Evolutionary conservation across 371 early-diverging fungal species (phyloP).

Genomic region (Circinella umbellata): DNA sequence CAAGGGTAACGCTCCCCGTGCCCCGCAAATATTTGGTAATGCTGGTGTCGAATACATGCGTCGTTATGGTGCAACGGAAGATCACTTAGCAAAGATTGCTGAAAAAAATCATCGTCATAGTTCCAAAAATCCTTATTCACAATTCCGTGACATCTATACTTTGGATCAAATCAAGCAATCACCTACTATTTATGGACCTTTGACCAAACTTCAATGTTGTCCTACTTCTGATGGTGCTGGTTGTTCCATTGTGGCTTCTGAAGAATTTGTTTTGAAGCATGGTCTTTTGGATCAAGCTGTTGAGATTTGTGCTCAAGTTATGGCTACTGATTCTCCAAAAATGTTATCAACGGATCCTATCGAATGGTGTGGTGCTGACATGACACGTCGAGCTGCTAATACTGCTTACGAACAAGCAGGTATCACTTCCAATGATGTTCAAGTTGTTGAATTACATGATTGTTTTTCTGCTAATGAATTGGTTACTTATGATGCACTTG

Average conservation of each 20-base stretch:
- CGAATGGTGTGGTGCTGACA: conserved; percentile 75
- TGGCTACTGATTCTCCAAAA: conserved; percentile 78
- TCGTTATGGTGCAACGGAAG: conserved; percentile 62
- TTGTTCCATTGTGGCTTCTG: conserved; percentile 70
- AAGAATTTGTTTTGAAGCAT: conserved; percentile 70
- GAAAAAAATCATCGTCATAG: conserved; percentile 82
- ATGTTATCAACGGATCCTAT: conserved; percentile 60
- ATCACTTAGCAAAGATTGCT: conserved; percentile 73
- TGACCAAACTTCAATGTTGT: conserved; percentile 81
- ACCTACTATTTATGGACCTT: conserved; percentile 68
- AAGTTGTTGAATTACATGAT: conserved; percentile 82
- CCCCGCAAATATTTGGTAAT: conserved; percentile 80
- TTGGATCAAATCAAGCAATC: conserved; percentile 72
- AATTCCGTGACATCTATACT: conserved; percentile 74
- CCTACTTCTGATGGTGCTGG: conserved; percentile 83
- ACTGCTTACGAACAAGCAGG: conserved; percentile 62
- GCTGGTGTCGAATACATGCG: conserved; percentile 79
- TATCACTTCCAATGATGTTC: conserved; percentile 66
- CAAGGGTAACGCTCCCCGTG: conserved; percentile 60
- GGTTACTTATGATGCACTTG: conserved; percentile 78
- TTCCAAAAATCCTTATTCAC: conserved; percentile 79
- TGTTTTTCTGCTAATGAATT: conserved; percentile 85
- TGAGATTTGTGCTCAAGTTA: conserved; percentile 70
- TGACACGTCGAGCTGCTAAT: conserved; percentile 72
- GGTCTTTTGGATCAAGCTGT: conserved; percentile 71